Percentiles rank a stretch among this genome's conserved stretches.
Evolutionary conservation across 1,284 basidiomycete species (phyloP).

Genomic region (Lignosus rhinocerotis): DNA sequence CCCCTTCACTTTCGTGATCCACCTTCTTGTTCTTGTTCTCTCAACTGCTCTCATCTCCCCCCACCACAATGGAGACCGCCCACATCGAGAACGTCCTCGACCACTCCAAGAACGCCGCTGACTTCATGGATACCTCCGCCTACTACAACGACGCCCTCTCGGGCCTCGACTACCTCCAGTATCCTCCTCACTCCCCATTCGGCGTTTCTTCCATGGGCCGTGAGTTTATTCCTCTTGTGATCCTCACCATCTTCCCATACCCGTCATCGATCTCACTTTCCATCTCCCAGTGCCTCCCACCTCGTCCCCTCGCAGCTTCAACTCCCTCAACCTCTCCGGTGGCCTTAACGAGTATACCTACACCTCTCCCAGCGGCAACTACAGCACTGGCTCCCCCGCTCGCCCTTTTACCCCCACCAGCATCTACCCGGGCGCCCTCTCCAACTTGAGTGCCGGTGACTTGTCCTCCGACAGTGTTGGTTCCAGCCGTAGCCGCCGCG

Average conservation of each 20-base stretch:
- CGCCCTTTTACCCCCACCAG: conserved; percentile 71
- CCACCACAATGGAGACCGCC: conserved; percentile 45
- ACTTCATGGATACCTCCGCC: conserved; percentile 52
- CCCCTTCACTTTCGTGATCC: conserved; percentile 32
- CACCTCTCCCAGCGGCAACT: conserved; percentile 46
- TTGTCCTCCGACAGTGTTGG: conserved; percentile 66
- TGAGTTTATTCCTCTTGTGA: conserved; percentile 33
- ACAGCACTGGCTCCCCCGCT: conserved; percentile 54
- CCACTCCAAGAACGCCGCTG: conserved; percentile 45
- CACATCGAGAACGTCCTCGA: conserved; percentile 53
- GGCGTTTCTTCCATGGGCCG: conserved; percentile 44
- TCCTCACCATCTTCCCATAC: conserved; percentile 6
- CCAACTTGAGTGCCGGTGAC: conserved; percentile 67
- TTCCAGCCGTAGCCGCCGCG: conserved; percentile 65
- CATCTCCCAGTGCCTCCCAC: conserved; percentile 41
- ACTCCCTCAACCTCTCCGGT: conserved; percentile 56
- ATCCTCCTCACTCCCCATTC: conserved; percentile 46
- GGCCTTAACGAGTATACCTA: conserved; percentile 68
- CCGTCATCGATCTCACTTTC: conserved; percentile 14
- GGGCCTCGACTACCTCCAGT: conserved; percentile 50
- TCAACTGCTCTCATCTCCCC: conserved; percentile 21
- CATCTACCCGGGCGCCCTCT: conserved; percentile 71
- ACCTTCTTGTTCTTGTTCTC: conserved; percentile 21
- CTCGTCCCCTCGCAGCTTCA: conserved; percentile 60
- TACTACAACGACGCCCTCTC: conserved; percentile 62